Conservation (phyloP, 768 basidiomycete genomes). For the Tubosaeta sp. region DNA sequence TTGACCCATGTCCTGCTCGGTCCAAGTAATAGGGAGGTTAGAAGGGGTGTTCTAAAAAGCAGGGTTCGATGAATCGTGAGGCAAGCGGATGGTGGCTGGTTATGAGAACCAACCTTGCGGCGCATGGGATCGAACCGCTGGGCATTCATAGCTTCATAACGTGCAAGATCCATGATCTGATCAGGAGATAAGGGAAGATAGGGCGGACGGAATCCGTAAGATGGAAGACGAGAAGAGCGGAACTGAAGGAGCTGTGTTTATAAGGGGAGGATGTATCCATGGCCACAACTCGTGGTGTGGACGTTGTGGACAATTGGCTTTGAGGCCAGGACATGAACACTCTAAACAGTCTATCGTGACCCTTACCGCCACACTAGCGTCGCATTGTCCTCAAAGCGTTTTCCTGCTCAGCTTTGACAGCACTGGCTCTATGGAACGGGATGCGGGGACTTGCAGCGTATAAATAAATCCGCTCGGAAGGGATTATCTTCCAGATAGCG, state of each 20-base stretch:
- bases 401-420: constrained; percentile 18
- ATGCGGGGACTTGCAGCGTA: constrained; percentile 7
- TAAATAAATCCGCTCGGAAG: constrained; percentile 11
- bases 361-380: constrained; percentile 6
- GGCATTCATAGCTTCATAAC: constrained; percentile 27
- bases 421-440: constrained; percentile 5
- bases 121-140: constrained; percentile 33
- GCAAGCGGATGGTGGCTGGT: constrained; percentile 9
- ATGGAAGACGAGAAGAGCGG: constrained; percentile 29
- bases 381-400: constrained; percentile 19
- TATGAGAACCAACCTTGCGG: constrained; percentile 21
- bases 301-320: constrained; percentile 21
- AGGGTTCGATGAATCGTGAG: constrained; percentile 18
- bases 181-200: constrained; percentile 28
- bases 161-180: constrained; percentile 26
- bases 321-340: constrained; percentile 17
- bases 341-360: constrained; percentile 15
- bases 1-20: constrained; percentile 27
- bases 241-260: constrained; percentile 24
- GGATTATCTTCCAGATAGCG: constrained; percentile 9
- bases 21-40: constrained; percentile 6
- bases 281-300: constrained; percentile 23
- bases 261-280: constrained; percentile 22
- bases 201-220: constrained; percentile 17
- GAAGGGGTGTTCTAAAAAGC: constrained; percentile 18